Evolutionary conservation across 768 basidiomycete species (phyloP).

Genomic region (Flagelloscypha sp.): DNA sequence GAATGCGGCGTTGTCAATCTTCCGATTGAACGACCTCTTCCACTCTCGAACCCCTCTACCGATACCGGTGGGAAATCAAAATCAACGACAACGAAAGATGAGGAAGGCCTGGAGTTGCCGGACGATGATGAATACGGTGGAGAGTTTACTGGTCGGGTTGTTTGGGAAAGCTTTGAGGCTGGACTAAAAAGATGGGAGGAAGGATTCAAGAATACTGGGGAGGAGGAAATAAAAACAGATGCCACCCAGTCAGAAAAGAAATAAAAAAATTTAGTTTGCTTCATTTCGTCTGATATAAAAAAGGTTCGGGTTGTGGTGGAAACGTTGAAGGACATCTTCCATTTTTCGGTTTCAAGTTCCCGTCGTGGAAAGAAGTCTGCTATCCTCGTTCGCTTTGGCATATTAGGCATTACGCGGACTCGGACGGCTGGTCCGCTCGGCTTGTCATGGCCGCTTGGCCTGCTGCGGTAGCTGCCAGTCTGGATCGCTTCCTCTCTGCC

Average conservation of each 20-base stretch:
- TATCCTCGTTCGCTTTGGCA: too few species aligned
- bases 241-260: too few species aligned
- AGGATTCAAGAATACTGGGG: background rate
- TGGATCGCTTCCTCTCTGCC: constrained; percentile 88
- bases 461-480: constrained; percentile 87
- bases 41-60: constrained; percentile 7
- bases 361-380: too few species aligned
- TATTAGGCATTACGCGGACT: too few species aligned
- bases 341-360: too few species aligned
- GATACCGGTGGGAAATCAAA: constrained; percentile 14
- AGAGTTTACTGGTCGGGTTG: constrained; percentile 52
- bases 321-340: too few species aligned
- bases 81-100: constrained; percentile 23
- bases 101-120: constrained; percentile 27
- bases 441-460: constrained; percentile 82
- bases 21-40: constrained; percentile 30
- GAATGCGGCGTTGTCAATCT: constrained; percentile 63
- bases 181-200: constrained; percentile 63
- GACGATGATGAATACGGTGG: constrained; percentile 71
- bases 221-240: too few species aligned
- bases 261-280: too few species aligned
- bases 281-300: too few species aligned
- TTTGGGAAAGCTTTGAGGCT: constrained; percentile 73
- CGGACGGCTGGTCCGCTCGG: too few species aligned
- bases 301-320: too few species aligned